Conservation (phyloP, 306 rosid species). For the Corylus americana region DNA sequence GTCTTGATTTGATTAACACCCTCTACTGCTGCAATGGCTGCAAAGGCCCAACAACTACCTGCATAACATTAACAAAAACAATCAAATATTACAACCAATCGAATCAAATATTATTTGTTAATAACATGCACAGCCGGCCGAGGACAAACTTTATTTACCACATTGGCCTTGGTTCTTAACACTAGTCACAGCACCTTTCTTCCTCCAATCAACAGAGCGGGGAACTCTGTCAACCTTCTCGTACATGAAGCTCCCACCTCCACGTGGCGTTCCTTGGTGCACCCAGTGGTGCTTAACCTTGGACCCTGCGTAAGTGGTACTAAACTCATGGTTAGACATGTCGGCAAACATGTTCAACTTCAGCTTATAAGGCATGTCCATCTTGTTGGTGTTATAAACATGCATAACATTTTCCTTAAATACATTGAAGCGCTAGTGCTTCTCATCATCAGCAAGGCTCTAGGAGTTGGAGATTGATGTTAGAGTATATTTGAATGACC, state of each 20-base stretch:
- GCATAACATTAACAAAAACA: constrained; percentile 7
- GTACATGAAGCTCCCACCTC: not conserved
- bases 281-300: constrained; percentile 45
- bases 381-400: constrained; percentile 39
- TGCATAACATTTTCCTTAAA: constrained; percentile 53
- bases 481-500: too few species aligned
- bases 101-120: not conserved
- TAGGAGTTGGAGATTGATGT: constrained; percentile 20
- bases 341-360: constrained; percentile 54
- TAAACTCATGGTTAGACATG: constrained; percentile 53
- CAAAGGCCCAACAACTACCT: constrained; percentile 66
- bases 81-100: not conserved
- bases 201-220: too few species aligned
- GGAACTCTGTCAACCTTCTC: too few species aligned
- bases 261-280: constrained; percentile 40
- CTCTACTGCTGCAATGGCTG: constrained; percentile 50
- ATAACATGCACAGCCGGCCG: too few species aligned
- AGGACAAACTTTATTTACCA: constrained; percentile 29
- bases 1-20: constrained; percentile 54
- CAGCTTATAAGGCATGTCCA: constrained; percentile 56
- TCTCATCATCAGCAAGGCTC: constrained; percentile 32
- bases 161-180: constrained; percentile 26
- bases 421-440: constrained; percentile 50
- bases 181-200: not conserved
- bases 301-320: constrained; percentile 39